These are phyloP conservation scores for Epithele typhae DNA, from an alignment of 768 basidiomycete species.

Conservation along the genomic window DNA sequence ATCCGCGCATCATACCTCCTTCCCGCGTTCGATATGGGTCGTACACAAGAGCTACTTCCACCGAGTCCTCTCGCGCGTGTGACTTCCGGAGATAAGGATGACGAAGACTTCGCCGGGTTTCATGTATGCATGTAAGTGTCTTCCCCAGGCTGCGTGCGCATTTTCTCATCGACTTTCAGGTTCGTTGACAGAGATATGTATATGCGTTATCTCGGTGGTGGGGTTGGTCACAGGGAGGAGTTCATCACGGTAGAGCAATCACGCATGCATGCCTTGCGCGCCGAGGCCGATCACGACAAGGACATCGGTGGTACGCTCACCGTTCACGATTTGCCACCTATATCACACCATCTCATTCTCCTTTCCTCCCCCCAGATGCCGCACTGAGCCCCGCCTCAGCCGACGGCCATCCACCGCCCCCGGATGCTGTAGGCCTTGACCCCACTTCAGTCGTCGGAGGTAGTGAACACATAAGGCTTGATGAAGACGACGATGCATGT, in stretches of 20 bases:
- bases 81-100: neutral
- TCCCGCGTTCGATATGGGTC: slow-evolving; percentile 32
- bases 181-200: slow-evolving; percentile 26
- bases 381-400: no score
- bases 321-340: no score
- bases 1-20: slow-evolving; percentile 39
- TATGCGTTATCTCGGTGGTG: slow-evolving; percentile 22
- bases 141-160: neutral
- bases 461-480: no score
- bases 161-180: slow-evolving; percentile 2
- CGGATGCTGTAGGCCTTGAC: no score
- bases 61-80: neutral
- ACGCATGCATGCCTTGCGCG: no score
- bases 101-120: slow-evolving; percentile 19
- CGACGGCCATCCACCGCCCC: no score
- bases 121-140: slow-evolving; percentile 25
- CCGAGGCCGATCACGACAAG: no score
- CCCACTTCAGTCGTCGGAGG: no score
- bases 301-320: no score
- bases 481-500: no score
- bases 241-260: neutral
- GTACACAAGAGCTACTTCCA: slow-evolving; percentile 2
- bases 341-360: no score
- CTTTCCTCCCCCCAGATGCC: no score
- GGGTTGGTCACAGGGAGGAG: slow-evolving; percentile 17